A percentile compares a stretch with the other conserved stretches of the same genome.
phyloP scores from a whole-genome alignment of 768 basidiomycete genomes.

The Kwoniella bestiolae region DNA sequence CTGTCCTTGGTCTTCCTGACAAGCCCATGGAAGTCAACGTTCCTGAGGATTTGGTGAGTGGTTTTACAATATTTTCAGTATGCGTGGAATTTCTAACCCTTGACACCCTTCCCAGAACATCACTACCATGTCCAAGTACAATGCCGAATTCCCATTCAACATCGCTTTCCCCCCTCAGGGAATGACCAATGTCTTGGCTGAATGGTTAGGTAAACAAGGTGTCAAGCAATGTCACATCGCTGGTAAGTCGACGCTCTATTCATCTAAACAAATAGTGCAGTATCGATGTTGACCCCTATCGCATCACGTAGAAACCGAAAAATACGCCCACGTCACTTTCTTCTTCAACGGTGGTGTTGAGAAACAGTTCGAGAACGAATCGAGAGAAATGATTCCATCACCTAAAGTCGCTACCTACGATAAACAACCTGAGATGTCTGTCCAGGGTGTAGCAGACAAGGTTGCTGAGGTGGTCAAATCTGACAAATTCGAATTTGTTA shows the following conservation, averaged over 20 bases:
- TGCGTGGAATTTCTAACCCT: background rate
- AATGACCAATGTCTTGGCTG: slow-evolving; percentile 93
- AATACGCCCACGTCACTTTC: slow-evolving; percentile 96
- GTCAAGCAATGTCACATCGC: slow-evolving; percentile 88
- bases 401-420: slow-evolving; percentile 96
- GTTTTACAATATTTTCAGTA: background rate
- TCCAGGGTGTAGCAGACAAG: slow-evolving; percentile 83
- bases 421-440: slow-evolving; percentile 86
- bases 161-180: slow-evolving; percentile 90
- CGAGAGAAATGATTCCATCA: slow-evolving; percentile 83
- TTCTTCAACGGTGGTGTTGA: slow-evolving; percentile 98
- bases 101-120: slow-evolving; percentile 65
- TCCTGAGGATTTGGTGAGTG: slow-evolving; percentile 75
- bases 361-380: slow-evolving; percentile 82
- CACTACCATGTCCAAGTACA: slow-evolving; percentile 93
- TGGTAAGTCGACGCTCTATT: too few species aligned
- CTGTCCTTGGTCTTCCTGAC: slow-evolving; percentile 77
- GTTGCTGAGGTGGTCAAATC: slow-evolving; percentile 81
- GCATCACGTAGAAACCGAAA: slow-evolving; percentile 84
- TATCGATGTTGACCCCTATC: too few species aligned
- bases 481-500: slow-evolving; percentile 79
- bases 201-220: slow-evolving; percentile 80
- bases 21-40: slow-evolving; percentile 82
- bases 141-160: slow-evolving; percentile 83
- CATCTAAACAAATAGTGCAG: too few species aligned